phyloP scores from a whole-genome alignment of 2,329 filamentous ascomycete genomes.

The Drechslerella stenobrocha region DNA sequence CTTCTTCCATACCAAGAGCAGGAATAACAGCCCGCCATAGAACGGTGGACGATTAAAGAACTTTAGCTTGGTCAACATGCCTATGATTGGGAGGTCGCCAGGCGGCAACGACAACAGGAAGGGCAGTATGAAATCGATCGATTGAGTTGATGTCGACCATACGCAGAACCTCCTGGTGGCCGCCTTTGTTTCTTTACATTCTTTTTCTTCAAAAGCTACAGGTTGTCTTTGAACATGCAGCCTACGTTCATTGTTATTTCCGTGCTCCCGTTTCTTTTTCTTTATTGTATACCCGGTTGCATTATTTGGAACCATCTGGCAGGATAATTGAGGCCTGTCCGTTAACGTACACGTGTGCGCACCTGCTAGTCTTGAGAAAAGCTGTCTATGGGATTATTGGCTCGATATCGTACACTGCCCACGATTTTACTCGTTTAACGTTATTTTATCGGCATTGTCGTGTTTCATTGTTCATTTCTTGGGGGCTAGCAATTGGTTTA shows the following conservation, averaged over 20 bases:
- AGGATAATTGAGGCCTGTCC: too few species aligned
- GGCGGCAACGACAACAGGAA: conserved; percentile 1
- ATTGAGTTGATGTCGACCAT: conserved; percentile 11
- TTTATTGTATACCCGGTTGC: conserved; percentile 2
- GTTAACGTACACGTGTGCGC: too few species aligned
- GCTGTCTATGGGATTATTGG: too few species aligned
- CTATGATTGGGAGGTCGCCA: conserved; percentile 8
- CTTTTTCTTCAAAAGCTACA: not conserved
- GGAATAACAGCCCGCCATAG: conserved; percentile 42
- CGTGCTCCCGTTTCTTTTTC: conserved; percentile 1
- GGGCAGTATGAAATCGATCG: conserved; percentile 32
- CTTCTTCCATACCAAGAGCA: conserved; percentile 23
- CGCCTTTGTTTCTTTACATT: not conserved
- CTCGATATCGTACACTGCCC: too few species aligned
- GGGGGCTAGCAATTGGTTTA: too few species aligned
- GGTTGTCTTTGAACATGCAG: not conserved
- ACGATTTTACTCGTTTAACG: too few species aligned
- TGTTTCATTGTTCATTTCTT: too few species aligned
- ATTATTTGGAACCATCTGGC: too few species aligned
- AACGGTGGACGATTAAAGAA: conserved; percentile 31
- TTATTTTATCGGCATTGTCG: too few species aligned
- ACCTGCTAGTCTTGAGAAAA: too few species aligned
- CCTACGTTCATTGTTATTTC: conserved; percentile 7
- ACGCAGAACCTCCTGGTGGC: not conserved
- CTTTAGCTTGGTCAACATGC: conserved; percentile 34